phyloP scores from a whole-genome alignment of 2,329 filamentous ascomycete genomes.

The Parasarocladium wereldwijsianum region DNA sequence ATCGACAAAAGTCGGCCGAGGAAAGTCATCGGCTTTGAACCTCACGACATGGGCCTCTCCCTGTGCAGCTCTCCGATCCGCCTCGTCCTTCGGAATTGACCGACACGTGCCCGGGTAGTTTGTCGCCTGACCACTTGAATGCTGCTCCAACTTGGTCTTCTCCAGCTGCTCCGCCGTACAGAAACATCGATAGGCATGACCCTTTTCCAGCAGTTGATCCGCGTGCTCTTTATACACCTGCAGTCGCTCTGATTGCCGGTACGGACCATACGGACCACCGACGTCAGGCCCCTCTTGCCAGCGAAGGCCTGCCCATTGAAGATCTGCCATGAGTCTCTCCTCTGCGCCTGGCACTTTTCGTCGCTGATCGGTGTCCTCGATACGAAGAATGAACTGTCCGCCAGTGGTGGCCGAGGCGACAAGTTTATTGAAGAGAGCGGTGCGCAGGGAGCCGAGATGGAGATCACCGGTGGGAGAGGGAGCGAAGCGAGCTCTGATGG shows the following conservation, averaged over 20 bases:
- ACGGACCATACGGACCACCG: conserved; percentile 72
- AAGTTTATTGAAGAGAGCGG: conserved; percentile 89
- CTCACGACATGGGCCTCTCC: conserved; percentile 67
- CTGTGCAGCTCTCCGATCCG: conserved; percentile 50
- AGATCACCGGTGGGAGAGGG: conserved; percentile 91
- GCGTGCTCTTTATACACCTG: conserved; percentile 58
- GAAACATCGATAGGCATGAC: conserved; percentile 85
- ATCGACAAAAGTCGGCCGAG: conserved; percentile 55
- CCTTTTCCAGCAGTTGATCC: conserved; percentile 50
- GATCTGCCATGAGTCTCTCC: conserved; percentile 58
- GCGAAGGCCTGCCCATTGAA: conserved; percentile 74
- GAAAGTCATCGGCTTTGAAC: conserved; percentile 43
- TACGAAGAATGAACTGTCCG: conserved; percentile 77
- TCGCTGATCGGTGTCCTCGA: conserved; percentile 92
- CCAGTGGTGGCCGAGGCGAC: conserved; percentile 67
- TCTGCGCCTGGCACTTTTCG: conserved; percentile 73
- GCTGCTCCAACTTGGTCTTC: conserved; percentile 46
- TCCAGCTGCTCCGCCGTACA: conserved; percentile 62
- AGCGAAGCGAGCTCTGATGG: conserved; percentile 58
- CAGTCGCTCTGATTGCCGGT: conserved; percentile 76
- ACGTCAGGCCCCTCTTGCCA: conserved; percentile 92
- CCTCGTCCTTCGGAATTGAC: conserved; percentile 49
- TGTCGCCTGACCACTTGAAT: conserved; percentile 30
- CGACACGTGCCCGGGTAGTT: conserved; percentile 54
- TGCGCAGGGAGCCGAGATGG: conserved; percentile 81